These are phyloP conservation scores for Plantago major DNA, from an alignment of 257 asterid species.

Conservation along the genomic window DNA sequence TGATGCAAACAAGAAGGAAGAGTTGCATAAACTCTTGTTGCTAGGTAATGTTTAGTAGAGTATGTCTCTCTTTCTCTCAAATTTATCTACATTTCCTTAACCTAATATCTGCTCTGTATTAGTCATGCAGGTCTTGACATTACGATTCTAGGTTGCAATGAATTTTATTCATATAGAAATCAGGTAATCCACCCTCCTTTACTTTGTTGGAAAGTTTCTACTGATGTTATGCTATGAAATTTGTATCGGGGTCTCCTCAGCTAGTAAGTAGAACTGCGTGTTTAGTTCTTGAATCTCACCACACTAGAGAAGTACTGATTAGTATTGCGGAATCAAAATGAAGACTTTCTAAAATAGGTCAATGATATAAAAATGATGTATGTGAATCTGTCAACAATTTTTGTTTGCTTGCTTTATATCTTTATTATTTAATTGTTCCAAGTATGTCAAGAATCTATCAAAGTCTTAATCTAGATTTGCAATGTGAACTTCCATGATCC, in stretches of 20 bases:
- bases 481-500: neutral
- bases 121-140: constrained; percentile 85
- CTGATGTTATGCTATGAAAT: constrained; percentile 4
- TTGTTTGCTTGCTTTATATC: neutral
- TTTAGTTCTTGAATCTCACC: constrained; percentile 9
- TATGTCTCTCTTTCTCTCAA: constrained; percentile 20
- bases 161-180: constrained; percentile 87
- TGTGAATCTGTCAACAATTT: neutral
- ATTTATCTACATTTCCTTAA: constrained; percentile 2
- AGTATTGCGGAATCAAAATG: neutral
- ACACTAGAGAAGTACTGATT: neutral
- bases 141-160: constrained; percentile 86
- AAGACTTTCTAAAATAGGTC: neutral
- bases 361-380: neutral
- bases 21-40: constrained; percentile 64
- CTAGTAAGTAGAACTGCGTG: constrained; percentile 7
- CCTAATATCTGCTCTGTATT: constrained; percentile 35
- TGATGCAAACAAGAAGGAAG: constrained; percentile 54
- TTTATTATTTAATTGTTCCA: neutral
- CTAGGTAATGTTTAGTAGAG: constrained; percentile 50
- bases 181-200: constrained; percentile 48
- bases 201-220: constrained; percentile 12
- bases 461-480: neutral
- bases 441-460: neutral
- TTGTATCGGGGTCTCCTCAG: neutral